Conservation (phyloP, 768 basidiomycete genomes). For the Pholiota molesta region DNA sequence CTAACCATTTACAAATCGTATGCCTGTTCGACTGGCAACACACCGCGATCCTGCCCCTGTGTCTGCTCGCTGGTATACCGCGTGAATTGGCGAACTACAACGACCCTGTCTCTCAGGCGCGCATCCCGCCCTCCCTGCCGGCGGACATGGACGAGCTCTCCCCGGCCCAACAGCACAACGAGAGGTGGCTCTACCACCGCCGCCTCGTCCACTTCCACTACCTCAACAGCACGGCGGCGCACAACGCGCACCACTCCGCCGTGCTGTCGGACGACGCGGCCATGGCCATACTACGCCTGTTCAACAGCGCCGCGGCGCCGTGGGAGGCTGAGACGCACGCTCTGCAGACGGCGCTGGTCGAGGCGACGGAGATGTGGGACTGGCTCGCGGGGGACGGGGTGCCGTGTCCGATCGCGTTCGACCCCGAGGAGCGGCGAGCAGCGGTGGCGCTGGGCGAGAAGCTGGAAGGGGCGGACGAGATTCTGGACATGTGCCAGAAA, state of each 20-base stretch:
- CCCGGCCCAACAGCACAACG: conserved; percentile 34
- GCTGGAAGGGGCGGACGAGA: conserved; percentile 27
- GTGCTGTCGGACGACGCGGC: conserved; percentile 40
- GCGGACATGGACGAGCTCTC: conserved; percentile 42
- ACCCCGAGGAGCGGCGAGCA: conserved; percentile 44
- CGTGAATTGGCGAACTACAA: conserved; percentile 27
- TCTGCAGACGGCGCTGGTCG: conserved; percentile 49
- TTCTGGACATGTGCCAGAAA: conserved; percentile 27
- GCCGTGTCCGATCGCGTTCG: conserved; percentile 51
- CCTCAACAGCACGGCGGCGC: conserved; percentile 43
- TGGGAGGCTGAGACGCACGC: conserved; percentile 56
- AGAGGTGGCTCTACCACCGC: conserved; percentile 39
- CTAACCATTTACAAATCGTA: no score
- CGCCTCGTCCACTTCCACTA: conserved; percentile 56
- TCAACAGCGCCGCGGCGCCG: conserved; percentile 41
- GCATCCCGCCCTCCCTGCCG: conserved; percentile 45
- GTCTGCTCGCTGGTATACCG: conserved; percentile 44
- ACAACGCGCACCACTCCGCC: conserved; percentile 45
- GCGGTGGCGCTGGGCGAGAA: conserved; percentile 41
- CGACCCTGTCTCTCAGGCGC: conserved; percentile 39
- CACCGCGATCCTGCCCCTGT: conserved; percentile 52
- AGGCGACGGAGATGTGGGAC: conserved; percentile 46
- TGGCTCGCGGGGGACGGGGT: conserved; percentile 36
- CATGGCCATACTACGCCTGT: conserved; percentile 43
- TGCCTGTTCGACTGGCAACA: conserved; percentile 62